phyloP scores from a whole-genome alignment of 176 grass and related monocot species.

The Zoysia japonica region DNA sequence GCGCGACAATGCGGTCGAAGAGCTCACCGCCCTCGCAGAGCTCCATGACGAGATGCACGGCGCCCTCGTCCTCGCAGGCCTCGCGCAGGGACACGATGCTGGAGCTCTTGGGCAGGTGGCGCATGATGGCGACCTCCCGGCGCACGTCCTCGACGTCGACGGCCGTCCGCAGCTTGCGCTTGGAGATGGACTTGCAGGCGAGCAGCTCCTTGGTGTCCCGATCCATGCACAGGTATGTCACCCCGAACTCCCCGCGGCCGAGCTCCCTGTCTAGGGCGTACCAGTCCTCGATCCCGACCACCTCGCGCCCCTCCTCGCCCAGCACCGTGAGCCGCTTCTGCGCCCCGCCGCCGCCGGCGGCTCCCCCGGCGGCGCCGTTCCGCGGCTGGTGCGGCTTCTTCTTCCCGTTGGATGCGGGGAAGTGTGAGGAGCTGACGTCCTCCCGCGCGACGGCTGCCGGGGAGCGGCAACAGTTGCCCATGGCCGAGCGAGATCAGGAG shows the following conservation, averaged over 20 bases:
- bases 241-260: conserved; percentile 95
- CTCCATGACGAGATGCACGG: conserved; percentile 99
- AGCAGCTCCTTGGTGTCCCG: conserved; percentile 77
- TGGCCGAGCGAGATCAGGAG: conserved; percentile 44
- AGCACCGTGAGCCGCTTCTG: conserved; percentile 82
- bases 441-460: conserved; percentile 88
- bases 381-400: conserved; percentile 69
- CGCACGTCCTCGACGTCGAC: conserved; percentile 99
- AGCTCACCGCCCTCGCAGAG: conserved; percentile 99
- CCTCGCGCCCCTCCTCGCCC: conserved; percentile 49
- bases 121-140: conserved; percentile 97
- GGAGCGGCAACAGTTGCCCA: conserved; percentile 99
- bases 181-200: conserved; percentile 99
- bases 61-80: conserved; percentile 92
- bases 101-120: conserved; percentile 76
- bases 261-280: conserved; percentile 89
- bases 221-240: conserved; percentile 97
- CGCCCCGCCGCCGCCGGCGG: conserved; percentile 30
- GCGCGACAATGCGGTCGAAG: conserved; percentile 95
- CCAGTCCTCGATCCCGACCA: conserved; percentile 73
- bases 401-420: conserved; percentile 57
- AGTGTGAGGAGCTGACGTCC: conserved; percentile 80
- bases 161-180: conserved; percentile 86
- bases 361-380: conserved; percentile 32
- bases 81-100: conserved; percentile 79